phyloP scores from a whole-genome alignment of 306 rosid species.

The Prunus davidiana region DNA sequence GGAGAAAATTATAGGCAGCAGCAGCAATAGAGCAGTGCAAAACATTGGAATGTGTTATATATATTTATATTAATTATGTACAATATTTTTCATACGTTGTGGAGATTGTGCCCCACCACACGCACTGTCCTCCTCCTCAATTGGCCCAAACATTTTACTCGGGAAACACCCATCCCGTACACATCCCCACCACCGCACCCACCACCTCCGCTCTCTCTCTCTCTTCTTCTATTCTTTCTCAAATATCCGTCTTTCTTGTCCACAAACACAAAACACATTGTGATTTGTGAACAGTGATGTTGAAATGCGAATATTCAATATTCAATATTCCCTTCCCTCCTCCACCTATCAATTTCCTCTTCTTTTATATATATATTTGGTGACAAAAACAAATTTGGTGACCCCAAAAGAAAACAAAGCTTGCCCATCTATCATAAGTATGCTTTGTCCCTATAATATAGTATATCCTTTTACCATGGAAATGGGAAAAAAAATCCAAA shows the following conservation, averaged over 20 bases:
- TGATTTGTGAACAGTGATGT: not conserved
- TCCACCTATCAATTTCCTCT: not conserved
- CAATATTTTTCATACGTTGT: not conserved
- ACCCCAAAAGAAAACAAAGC: constrained; percentile 44
- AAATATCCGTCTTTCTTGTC: constrained; percentile 53
- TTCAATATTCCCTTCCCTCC: not conserved
- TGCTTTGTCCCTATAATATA: constrained; percentile 37
- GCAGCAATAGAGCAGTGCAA: constrained; percentile 40
- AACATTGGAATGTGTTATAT: constrained; percentile 45
- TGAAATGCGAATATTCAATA: not conserved
- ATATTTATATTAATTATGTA: not conserved
- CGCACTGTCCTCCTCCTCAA: constrained; percentile 39
- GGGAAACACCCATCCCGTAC: constrained; percentile 35
- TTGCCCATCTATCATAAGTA: constrained; percentile 53
- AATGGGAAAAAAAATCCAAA: constrained; percentile 15
- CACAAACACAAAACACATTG: constrained; percentile 21
- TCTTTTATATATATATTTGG: not conserved
- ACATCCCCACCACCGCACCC: constrained; percentile 22
- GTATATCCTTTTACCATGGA: constrained; percentile 21
- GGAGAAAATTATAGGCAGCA: constrained; percentile 42
- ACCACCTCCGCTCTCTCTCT: not conserved
- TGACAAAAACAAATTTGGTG: constrained; percentile 38
- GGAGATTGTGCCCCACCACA: constrained; percentile 49
- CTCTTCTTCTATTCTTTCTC: constrained; percentile 34
- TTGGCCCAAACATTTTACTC: constrained; percentile 18